Evolutionary conservation across 2,329 filamentous ascomycete species (phyloP), one percentile per base, ranked within the genome.

Genomic region (Arthrobotrys entomopaga): DNA sequence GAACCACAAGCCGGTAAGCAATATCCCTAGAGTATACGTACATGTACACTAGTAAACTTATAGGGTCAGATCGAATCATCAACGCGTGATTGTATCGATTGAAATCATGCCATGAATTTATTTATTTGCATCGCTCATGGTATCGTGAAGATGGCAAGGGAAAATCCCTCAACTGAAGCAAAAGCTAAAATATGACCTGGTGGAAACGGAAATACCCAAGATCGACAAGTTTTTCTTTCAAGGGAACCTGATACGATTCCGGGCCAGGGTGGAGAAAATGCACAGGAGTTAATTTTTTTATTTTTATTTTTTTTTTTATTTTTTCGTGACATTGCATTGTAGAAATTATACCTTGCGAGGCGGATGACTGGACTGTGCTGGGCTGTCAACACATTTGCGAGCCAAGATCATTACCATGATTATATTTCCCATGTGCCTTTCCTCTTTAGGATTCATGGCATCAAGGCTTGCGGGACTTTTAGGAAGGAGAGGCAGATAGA

Each of bases 381-480:
- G n/a, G n/a, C 29, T 10, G 1, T 34, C 65, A 69, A 69, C 65
- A 69, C 65, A 69, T 60, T 29, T 22, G 16, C 2, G 46, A 61
- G 46, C 56, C 50, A 60, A 16, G 60, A 26, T 29, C 29, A 34
- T 34, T 34, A 34, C 29, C 29, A 10, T 16, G 60, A 65, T 29
- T 56, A 40, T 57, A 43, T 58, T n/a, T 67, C 57, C 54, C 70
- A 74, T 74, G 70, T 74, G 70, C 63, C 56, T 74, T 67, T 64
- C 70, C 70, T 52, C 16, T 67, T 74, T 67, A 74, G 70, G 70
- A 74, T 74, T 67, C 70, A 70, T 67, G 34, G 53, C 43, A 26
- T 61, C 48, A 22, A 10, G 56, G 50, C 43, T 20, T 74, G 70
- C 70, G 70, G 70, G 70, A 74, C 63, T 67, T 74, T 74, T 74